A percentile compares a stretch with the other conserved stretches of the same genome.
Conservation (phyloP, 2,329 filamentous ascomycete genomes). For the Neoarthrinium moseri region DNA sequence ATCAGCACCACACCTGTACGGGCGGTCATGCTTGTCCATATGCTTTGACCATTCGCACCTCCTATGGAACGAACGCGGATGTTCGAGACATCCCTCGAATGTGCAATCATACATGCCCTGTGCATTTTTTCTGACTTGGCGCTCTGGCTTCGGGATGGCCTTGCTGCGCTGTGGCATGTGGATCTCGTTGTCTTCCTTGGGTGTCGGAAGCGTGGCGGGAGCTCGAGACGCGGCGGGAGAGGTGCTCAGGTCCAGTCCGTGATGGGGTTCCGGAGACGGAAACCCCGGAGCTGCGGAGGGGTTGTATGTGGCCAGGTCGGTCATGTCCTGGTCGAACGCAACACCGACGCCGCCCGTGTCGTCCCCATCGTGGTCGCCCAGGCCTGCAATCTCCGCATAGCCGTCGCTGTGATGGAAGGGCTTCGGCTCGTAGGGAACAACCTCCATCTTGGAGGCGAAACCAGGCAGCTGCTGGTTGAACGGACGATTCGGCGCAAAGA, state of each 20-base stretch:
- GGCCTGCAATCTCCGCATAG: slow-evolving; percentile 46
- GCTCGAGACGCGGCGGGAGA: slow-evolving; percentile 11
- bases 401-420: slow-evolving; percentile 47
- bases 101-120: slow-evolving; percentile 79
- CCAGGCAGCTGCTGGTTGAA: slow-evolving; percentile 22
- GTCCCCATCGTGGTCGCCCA: slow-evolving; percentile 33
- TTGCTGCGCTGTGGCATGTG: slow-evolving; percentile 41
- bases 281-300: neutral
- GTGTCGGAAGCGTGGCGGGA: neutral
- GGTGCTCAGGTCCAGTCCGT: neutral
- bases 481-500: slow-evolving; percentile 19
- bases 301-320: slow-evolving; percentile 25
- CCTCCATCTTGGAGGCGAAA: slow-evolving; percentile 41
- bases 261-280: slow-evolving; percentile 6
- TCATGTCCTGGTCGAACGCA: slow-evolving; percentile 37
- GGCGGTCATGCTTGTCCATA: slow-evolving; percentile 96
- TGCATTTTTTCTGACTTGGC: slow-evolving; percentile 58
- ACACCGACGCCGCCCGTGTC: slow-evolving; percentile 8
- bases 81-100: slow-evolving; percentile 65
- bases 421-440: slow-evolving; percentile 43
- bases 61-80: slow-evolving; percentile 66
- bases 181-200: slow-evolving; percentile 10
- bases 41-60: slow-evolving; percentile 98
- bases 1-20: slow-evolving; percentile 80
- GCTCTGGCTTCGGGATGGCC: slow-evolving; percentile 58